phyloP scores from a whole-genome alignment of 306 rosid genomes.

The Rosa lucieae region DNA sequence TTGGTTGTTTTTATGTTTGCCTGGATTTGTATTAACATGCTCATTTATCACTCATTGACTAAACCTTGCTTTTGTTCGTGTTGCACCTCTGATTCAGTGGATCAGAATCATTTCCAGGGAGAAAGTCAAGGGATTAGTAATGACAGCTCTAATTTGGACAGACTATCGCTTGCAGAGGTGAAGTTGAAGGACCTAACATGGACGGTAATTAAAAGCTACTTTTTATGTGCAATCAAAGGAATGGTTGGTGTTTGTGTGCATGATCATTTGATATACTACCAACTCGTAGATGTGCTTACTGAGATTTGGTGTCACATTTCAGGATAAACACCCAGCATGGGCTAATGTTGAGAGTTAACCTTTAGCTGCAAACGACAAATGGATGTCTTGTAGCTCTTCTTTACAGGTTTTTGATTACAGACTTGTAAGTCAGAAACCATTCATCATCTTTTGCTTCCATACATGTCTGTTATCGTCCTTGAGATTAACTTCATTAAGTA shows the following conservation, averaged over 20 bases:
- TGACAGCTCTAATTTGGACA: conserved; percentile 18
- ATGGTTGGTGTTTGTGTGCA: conserved; percentile 4
- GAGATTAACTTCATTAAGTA: not conserved
- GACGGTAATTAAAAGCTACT: conserved; percentile 19
- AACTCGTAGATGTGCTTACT: not conserved
- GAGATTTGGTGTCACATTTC: conserved; percentile 23
- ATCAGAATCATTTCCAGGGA: conserved; percentile 20
- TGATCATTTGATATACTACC: not conserved
- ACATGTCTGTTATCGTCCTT: not conserved
- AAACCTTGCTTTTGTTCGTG: not conserved
- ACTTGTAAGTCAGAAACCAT: conserved; percentile 11
- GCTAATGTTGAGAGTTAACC: conserved; percentile 20
- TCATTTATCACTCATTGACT: not conserved
- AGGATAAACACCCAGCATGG: conserved; percentile 27
- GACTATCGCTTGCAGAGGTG: conserved; percentile 16
- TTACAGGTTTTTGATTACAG: conserved; percentile 5
- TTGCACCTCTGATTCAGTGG: conserved; percentile 22
- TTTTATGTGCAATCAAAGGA: conserved; percentile 7
- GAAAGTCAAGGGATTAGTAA: conserved; percentile 24
- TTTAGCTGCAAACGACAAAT: conserved; percentile 8
- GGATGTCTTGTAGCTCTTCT: conserved; percentile 17
- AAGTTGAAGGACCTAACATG: conserved; percentile 22
- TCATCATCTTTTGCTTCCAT: conserved; percentile 4
- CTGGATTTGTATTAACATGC: not conserved
- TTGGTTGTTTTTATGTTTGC: not conserved